These are phyloP conservation scores for slime mould (Dictyostelium discoideum) DNA, from an alignment of 78 protist species.

Conservation along the genomic window DNA sequence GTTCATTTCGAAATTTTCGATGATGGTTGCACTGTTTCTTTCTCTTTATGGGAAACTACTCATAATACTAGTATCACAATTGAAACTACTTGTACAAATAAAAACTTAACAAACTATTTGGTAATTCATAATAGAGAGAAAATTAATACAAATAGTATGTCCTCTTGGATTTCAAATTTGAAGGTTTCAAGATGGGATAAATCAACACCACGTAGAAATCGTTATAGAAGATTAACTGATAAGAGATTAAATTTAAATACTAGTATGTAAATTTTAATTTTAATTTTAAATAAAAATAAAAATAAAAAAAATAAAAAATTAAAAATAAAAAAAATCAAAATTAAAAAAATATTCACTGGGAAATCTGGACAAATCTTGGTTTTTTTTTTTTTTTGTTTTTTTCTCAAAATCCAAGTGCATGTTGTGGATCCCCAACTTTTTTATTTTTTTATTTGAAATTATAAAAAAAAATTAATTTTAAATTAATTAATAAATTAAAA, in stretches of 20 bases:
- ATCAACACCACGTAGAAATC: constrained; percentile 41
- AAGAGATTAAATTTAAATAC: constrained; percentile 33
- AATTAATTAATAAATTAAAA: too few relatives aligned
- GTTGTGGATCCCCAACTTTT: too few relatives aligned
- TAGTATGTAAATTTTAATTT: neutral
- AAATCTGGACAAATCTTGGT: too few relatives aligned
- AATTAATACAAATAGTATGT: constrained; percentile 10
- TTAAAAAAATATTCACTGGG: too few relatives aligned
- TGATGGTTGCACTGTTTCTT: constrained; percentile 52
- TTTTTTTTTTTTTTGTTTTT: too few relatives aligned
- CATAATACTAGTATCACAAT: constrained; percentile 35
- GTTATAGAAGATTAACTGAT: constrained; percentile 9
- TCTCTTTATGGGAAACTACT: constrained; percentile 41
- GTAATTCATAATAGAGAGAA: constrained; percentile 65
- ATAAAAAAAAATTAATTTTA: too few relatives aligned
- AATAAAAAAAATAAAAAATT: neutral
- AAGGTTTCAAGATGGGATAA: constrained; percentile 52
- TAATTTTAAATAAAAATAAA: neutral
- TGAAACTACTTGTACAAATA: constrained; percentile 59
- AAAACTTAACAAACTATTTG: constrained; percentile 36
- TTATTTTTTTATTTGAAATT: too few relatives aligned
- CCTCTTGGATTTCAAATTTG: constrained; percentile 41
- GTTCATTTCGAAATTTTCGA: constrained; percentile 67
- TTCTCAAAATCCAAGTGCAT: too few relatives aligned
- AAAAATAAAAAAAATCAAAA: too few relatives aligned